These are phyloP conservation scores for Liriodendron chinense DNA, from an alignment of 164 flowering plant species.

Conservation along the genomic window DNA sequence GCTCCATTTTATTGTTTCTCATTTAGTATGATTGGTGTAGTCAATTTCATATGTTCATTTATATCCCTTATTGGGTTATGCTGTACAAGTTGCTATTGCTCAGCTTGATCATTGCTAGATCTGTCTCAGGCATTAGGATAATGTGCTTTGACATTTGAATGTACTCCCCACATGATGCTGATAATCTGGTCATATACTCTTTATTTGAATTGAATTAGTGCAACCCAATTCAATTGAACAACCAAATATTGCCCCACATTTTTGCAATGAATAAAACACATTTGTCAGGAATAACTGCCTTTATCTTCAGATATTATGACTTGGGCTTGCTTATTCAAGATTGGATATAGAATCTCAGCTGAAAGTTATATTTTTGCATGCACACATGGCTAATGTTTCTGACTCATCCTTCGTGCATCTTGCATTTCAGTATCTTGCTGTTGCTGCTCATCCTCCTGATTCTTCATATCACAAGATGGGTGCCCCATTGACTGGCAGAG, in stretches of 20 bases:
- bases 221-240: not conserved
- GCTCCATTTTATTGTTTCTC: too few species aligned
- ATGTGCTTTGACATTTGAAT: not conserved
- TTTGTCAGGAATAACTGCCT: too few species aligned
- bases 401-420: not conserved
- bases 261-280: too few species aligned
- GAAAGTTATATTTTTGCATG: not conserved
- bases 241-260: not conserved
- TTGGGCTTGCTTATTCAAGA: not conserved
- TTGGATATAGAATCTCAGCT: not conserved
- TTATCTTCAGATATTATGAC: not conserved
- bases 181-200: not conserved
- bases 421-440: slow-evolving; percentile 73
- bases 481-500: slow-evolving; percentile 71
- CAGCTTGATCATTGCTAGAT: too few species aligned
- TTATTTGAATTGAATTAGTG: not conserved
- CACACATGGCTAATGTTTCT: too few species aligned
- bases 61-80: too few species aligned
- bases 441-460: slow-evolving; percentile 96
- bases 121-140: not conserved
- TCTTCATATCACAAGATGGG: slow-evolving; percentile 89
- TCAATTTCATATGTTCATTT: too few species aligned
- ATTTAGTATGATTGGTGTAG: too few species aligned
- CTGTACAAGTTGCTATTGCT: too few species aligned
- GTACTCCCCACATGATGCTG: not conserved